These are phyloP conservation scores for Tetragonia tetragonoides DNA, from an alignment of 148 eudicot species.

Conservation along the genomic window DNA sequence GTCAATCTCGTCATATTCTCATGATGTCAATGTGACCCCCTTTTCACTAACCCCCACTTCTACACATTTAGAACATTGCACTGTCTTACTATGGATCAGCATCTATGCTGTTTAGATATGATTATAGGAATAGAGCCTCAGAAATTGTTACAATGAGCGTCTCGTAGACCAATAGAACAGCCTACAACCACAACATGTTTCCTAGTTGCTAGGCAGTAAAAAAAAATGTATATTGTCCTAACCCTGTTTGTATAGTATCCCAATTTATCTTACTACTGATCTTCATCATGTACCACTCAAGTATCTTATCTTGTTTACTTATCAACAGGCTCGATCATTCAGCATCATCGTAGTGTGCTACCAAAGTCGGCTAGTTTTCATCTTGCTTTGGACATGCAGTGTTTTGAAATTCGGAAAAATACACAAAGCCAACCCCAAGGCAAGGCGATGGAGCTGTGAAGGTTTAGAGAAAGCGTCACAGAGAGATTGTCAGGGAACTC, in stretches of 20 bases:
- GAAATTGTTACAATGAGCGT: no score
- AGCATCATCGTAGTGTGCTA: constrained; percentile 12
- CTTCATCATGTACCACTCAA: not conserved
- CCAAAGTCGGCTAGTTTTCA: not conserved
- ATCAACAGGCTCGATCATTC: constrained; percentile 25
- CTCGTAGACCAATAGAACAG: no score
- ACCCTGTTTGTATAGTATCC: not conserved
- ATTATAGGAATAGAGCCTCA: no score
- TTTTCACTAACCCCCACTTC: no score
- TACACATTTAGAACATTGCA: no score
- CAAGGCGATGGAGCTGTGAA: constrained; percentile 9
- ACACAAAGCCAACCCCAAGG: constrained; percentile 17
- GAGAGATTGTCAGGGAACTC: not conserved
- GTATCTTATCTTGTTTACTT: constrained; percentile 2
- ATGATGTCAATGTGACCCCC: no score
- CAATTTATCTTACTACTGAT: not conserved
- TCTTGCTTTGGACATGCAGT: constrained; percentile 9
- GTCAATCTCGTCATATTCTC: no score
- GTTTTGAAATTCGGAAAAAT: constrained; percentile 8
- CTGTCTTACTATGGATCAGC: no score
- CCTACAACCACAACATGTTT: not conserved
- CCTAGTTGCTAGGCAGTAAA: not conserved
- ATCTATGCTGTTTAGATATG: no score
- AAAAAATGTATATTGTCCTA: not conserved
- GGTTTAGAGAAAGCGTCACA: constrained; percentile 18